Evolutionary conservation across 371 early-diverging fungal species (phyloP).

Genomic region (Mortierella sp.): DNA sequence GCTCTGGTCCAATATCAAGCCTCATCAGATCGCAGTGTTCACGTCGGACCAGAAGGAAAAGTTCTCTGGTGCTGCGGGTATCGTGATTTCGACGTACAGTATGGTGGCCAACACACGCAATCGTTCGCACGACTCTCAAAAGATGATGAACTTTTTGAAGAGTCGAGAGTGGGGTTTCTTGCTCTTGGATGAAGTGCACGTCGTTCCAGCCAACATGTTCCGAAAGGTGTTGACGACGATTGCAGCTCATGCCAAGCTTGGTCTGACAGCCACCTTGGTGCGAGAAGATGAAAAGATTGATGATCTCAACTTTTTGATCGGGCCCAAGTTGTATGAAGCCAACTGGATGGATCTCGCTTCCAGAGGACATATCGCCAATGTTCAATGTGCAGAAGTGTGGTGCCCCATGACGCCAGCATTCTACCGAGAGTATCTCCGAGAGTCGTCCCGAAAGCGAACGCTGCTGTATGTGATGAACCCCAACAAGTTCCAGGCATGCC

Average conservation of each 20-base stretch:
- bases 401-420: constrained; percentile 99
- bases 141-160: constrained; percentile 96
- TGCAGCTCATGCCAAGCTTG: constrained; percentile 98
- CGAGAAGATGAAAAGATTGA: constrained; percentile 99
- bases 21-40: constrained; percentile 94
- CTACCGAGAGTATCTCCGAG: constrained; percentile 93
- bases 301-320: constrained; percentile 99
- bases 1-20: constrained; percentile 94
- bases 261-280: constrained; percentile 99
- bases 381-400: constrained; percentile 99
- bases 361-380: constrained; percentile 99
- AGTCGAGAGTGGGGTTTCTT: constrained; percentile 98
- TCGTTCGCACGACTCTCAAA: constrained; percentile 95
- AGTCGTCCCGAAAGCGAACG: constrained; percentile 80
- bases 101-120: constrained; percentile 98
- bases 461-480: constrained; percentile 99
- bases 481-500: constrained; percentile 97
- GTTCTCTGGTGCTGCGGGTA: constrained; percentile 88
- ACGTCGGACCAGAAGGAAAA: constrained; percentile 97
- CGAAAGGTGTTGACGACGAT: constrained; percentile 96
- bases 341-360: constrained; percentile 99
- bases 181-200: constrained; percentile 99
- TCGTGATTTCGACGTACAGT: constrained; percentile 98
- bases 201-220: constrained; percentile 99
- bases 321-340: constrained; percentile 99